Evolutionary conservation across 2,329 filamentous ascomycete genomes (phyloP), one percentile per base, ranked within the genome.

Genomic region (Epichloe gansuensis): DNA sequence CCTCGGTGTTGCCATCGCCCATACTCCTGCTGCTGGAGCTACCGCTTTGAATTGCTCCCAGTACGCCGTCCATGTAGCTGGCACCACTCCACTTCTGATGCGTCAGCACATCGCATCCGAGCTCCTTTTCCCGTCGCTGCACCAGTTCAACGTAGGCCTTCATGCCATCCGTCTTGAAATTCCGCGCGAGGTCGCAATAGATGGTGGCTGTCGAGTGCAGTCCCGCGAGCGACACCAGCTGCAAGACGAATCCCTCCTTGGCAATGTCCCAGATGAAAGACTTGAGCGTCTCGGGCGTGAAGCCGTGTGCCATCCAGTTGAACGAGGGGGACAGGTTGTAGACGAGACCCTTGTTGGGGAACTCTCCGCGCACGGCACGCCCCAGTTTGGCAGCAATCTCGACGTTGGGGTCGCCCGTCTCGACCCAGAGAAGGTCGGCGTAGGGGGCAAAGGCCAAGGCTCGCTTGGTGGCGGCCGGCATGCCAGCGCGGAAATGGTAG

Each of bases 271-370:
- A 97, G 61, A 98, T 87, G 68, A 98, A 98, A 5, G 81, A 89
- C 71, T 86, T 89, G 51, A 98, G 77, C 5, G 85, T 84, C 55
- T 81, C 82, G 57, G 89, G 82, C 3, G 80, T 84, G 70, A 97
- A 98, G 34, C 91, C 93, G 65, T 97, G 90, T 11, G 82, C 82
- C 81, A 94, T 93, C 93, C 93, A 98, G 75, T 98, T 97, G 78
- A 98, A 98, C 8, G 88, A 95, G 1, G 93, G 93, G 4, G 85
- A 90, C 2, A 98, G 78, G 71, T 98, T 98, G 73, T 98, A 98
- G 0, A 97, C 91, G 25, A 98, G 78, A 38, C 87, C 86, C 77
- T 97, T 97, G 55, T 80, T 82, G 0, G 89, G 88, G 61, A 80
- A 74, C 3, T 71, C 73, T 0, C 73, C 69, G 51, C 86, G 81